Evolutionary conservation across 140 eudicot genomes (phyloP), one percentile per base, ranked within the genome.

Genomic region (Ambrosia hybrid): DNA sequence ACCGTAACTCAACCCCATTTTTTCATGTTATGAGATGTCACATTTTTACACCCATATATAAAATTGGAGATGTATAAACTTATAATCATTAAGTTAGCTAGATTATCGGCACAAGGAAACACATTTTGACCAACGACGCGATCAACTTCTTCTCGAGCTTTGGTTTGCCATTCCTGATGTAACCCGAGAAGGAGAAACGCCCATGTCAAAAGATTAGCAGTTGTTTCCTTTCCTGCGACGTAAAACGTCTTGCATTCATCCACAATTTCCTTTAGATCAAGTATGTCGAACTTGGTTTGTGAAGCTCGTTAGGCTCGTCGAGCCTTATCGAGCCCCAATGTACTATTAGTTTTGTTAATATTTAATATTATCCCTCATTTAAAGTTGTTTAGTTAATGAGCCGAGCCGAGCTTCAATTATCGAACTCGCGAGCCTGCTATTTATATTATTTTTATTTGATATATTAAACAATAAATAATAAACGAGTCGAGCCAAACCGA

Each of bases 211-310:
- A 89, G 80, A 76, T 82, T 82, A 16, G 96, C 93, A 6, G 94
- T 91, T 59, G 97, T 91, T 76, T 91, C 96, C 79, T 91, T 91
- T 26, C 97, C 93, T 0, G 96, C 94, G 76, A 91, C 86, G 81
- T 91, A 91, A 73, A 91, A 88, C 11, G 97, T 91, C 82, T 91
- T 91, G 87, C 97, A 91, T 81, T 91, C 97, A 16, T 89, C 78
- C 8, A 88, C 80, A 41, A 88, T 75, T 75, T 91, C 97, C 70
- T 91, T 87, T 9, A 67, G 63, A 38, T 58, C 73, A 75, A 91
- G 74, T 21, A 67, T 60, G 70, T 83, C 88, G 70, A 26, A 77
- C 63, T 80, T 76, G 83, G 8, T 17, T 73, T 30, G 67, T 39
- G 21, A n/a, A n/a, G n/a, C n/a, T n/a, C n/a, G n/a, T n/a, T n/a